Conservation (phyloP, 2,329 filamentous ascomycete species). For the Davidsoniella virescens region DNA sequence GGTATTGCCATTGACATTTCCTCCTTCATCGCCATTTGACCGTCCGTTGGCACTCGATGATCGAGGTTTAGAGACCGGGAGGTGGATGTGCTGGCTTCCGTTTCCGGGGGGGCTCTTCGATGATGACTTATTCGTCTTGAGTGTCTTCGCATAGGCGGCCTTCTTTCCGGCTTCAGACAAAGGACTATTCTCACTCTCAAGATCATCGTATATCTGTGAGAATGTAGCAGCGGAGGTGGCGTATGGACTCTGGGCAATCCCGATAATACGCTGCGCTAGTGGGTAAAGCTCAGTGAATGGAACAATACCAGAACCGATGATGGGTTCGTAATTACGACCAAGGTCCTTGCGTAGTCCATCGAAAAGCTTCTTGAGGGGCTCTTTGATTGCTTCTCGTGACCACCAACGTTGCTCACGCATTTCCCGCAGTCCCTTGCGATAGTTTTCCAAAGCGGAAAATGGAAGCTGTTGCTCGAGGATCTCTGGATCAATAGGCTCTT, state of each 20-base stretch:
- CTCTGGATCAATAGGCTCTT: slow-evolving; percentile 16
- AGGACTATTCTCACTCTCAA: slow-evolving; percentile 2
- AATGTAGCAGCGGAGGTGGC: slow-evolving; percentile 5
- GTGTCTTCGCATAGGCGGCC: neutral
- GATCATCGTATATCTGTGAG: slow-evolving; percentile 3
- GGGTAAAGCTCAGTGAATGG: slow-evolving; percentile 11
- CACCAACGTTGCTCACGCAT: slow-evolving; percentile 10
- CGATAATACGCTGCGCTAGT: slow-evolving; percentile 10
- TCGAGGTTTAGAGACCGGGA: slow-evolving; percentile 1
- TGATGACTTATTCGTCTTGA: slow-evolving; percentile 1
- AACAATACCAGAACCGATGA: slow-evolving; percentile 19
- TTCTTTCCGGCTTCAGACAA: slow-evolving; percentile 12
- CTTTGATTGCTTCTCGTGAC: slow-evolving; percentile 12
- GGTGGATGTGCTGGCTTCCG: slow-evolving; percentile 6
- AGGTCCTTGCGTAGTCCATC: slow-evolving; percentile 9
- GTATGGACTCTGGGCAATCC: slow-evolving; percentile 7
- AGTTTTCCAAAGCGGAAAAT: slow-evolving; percentile 7
- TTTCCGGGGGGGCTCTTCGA: neutral
- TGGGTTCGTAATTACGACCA: slow-evolving; percentile 12
- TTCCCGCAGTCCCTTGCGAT: neutral
- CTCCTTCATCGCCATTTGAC: no score
- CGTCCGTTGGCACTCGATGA: neutral
- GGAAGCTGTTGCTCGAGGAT: slow-evolving; percentile 17
- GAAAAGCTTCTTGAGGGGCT: slow-evolving; percentile 11
- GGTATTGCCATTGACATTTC: neutral